These are phyloP conservation scores for Moricandia moricandioides DNA, from an alignment of 345 rosid species.

Conservation along the genomic window DNA sequence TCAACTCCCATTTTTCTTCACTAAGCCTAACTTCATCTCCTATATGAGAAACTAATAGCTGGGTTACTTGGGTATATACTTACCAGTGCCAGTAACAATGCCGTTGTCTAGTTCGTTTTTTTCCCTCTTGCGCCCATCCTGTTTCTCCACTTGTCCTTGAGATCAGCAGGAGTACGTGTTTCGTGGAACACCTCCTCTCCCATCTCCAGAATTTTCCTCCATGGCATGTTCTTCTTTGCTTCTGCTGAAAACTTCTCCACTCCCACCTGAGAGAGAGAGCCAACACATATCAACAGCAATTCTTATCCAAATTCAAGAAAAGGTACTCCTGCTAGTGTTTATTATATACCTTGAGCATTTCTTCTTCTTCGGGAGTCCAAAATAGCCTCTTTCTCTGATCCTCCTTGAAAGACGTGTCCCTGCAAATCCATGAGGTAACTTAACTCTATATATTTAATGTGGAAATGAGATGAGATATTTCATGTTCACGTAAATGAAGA, in stretches of 20 bases:
- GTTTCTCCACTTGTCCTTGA: conserved; percentile 80
- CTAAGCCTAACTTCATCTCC: conserved; percentile 17
- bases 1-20: neutral
- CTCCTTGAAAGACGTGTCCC: conserved; percentile 7
- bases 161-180: conserved; percentile 64
- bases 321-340: neutral
- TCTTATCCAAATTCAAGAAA: too few relatives aligned
- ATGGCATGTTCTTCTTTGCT: conserved; percentile 63
- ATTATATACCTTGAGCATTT: conserved; percentile 31
- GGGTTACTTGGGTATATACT: neutral
- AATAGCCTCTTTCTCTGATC: conserved; percentile 25
- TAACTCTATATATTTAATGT: neutral
- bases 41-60: conserved; percentile 3
- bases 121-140: conserved; percentile 23
- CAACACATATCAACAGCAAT: conserved; percentile 1
- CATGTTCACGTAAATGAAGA: conserved; percentile 3
- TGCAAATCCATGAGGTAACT: conserved; percentile 8
- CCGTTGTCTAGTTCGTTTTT: neutral
- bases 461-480: neutral
- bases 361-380: conserved; percentile 35
- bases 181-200: conserved; percentile 56
- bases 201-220: conserved; percentile 73
- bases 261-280: conserved; percentile 50
- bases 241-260: conserved; percentile 45
- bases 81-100: neutral